Base-by-base conservation (phyloP, 1,284 basidiomycete species). In the Pseudozyma sp. region DNA sequence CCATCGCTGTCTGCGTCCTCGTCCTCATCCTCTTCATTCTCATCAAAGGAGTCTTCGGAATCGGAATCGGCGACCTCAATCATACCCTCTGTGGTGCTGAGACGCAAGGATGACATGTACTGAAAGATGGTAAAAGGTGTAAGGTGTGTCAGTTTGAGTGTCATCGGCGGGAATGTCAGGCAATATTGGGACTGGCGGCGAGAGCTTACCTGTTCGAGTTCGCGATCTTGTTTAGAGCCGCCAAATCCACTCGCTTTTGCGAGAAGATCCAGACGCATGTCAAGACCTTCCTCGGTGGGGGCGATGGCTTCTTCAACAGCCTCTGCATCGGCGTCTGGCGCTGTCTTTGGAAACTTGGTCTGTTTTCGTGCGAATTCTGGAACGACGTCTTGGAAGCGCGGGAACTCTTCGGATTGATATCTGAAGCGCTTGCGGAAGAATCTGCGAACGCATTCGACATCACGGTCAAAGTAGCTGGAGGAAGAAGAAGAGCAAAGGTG, bases 401-500 rank as follows among this genome's bases (percentile, higher is more conserved):
- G 96, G 86, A 92, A 97, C 38, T 94, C 86, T 0, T 89, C 88
- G 66, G 94, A 95, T 86, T 97, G 94, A 85, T 96, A 99, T 61
- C 91, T 90, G 87, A 98, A 99, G 21, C 95, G 88, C 70, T 94
- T 90, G 74, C 89, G 89, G 89, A 99, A 99, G 87, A 98, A 99
- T 11, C 90, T 91, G 47, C 94, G 90, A 74, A 99, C 94, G 85
- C 97, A 97, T 69, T 96, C 92, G 14, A 99, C 97, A 85, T 99
- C 97, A 39, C 97, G 91, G 83, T 97, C 94, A 86, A 99, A 99
- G 87, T 97, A 99, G 92, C 95, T 96, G 80, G 36, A 36, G 38
- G 14, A 10, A 38, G 4, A 25, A 35, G 38, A 31, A 16, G 31
- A 19, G 19, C 16, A 21, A 39, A n/a, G 45, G 42, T 64, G 14